Evolutionary conservation across 1,284 basidiomycete genomes (phyloP), one percentile per base, ranked within the genome.

Genomic region (Heimioporus punctisporus): DNA sequence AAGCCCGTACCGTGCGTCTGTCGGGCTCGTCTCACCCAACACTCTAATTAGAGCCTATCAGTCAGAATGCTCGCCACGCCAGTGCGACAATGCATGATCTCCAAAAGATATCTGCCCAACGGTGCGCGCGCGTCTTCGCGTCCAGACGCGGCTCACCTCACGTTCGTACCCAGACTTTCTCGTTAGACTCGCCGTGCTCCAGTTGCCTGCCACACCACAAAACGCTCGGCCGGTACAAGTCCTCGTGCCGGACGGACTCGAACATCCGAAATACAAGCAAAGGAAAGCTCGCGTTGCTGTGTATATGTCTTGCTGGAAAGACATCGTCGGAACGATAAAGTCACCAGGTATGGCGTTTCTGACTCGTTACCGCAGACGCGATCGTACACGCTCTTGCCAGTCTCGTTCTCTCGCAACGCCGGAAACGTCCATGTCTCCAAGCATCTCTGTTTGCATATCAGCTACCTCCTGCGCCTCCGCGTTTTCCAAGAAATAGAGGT

Each of bases 61-160:
- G 90, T 92, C 31, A 79, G 89, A 55, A 91, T 92, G 84, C 68
- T 92, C 6, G 74, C 82, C 3, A 80, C 80, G 30, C 86, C 88
- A 5, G 51, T 88, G 46, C 80, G 89, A 21, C 68, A 66, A 49
- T 90, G 88, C 58, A 56, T 74, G 19, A 53, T 79, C 14, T 84
- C 86, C 5, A 69, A 69, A 11, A 72, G 77, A 53, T 72, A 76
- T 58, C 57, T 90, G 23, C 90, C 89, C 5, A 72, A 71, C 52
- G 88, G 89, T 86, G 49, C 67, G 58, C 28, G 34, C 34, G n/a
- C n/a, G 31, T 6, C 19, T 41, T 23, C 26, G 19, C 46, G 44
- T 49, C 34, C 48, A n/a, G 26, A 28, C 31, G 9, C 12, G 48
- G 30, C 42, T 52, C 51, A 59, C 51, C 45, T 42, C 46, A 48